Base-by-base conservation (phyloP, 2,329 filamentous ascomycete species). In the Coniochaeta pulveracea region DNA sequence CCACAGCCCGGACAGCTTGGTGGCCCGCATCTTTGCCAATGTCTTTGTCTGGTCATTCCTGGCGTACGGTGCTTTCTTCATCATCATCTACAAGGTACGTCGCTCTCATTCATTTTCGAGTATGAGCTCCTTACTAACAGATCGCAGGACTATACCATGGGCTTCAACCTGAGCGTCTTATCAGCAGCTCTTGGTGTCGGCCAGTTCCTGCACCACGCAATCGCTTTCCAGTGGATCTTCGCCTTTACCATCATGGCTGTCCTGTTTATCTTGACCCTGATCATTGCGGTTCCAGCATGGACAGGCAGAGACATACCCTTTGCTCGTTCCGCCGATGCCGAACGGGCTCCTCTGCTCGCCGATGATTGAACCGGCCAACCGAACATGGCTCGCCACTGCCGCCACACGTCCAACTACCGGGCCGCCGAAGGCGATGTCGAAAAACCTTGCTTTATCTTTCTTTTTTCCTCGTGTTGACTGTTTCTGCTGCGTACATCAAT, bases 171-270 rank as follows among this genome's bases (percentile, higher is more conserved):
- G 46, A 81, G 76, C 44, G 67, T 86, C 27, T 62, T 93, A 29
- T 62, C 75, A 2, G 76, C 85, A 5, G 74, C 85, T 12, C 74
- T 93, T 26, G 85, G 83, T 10, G 74, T 91, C 11, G 71, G 75
- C 10, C 86, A 94, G 55, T 77, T 93, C 59, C 61, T 76, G 33
- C 67, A 70, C 47, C 76, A 85, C 52, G 56, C 79, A 38, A 66
- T 93, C 43, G 82, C 84, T 6, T 65, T 93, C 42, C 86, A 94
- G 60, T 93, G 85, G 85, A 89, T 93, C 57, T 93, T 93, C 53
- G 82, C 85, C 21, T 91, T 93, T 49, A 65, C 76, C 40, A 85
- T 93, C 52, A 86, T 89, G 67, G 72, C 66, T 1, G 52, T 83
- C 17, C 70, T 93, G 34, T 80, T 91, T 52, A 54, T 86, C 14